These are phyloP conservation scores for Clarkia xantiana DNA, from an alignment of 345 rosid genomes.

Conservation along the genomic window DNA sequence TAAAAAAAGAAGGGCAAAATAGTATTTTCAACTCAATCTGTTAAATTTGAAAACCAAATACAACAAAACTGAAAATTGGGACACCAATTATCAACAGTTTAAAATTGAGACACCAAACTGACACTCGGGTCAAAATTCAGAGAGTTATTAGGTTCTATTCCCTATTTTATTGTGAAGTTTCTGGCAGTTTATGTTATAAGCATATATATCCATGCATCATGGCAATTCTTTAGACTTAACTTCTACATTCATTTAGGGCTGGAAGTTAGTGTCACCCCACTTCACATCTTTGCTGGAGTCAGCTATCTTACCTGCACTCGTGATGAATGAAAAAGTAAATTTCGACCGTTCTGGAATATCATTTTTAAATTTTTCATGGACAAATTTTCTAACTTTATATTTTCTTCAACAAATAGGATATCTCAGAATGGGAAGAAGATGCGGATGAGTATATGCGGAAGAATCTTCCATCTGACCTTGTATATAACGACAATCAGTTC, in stretches of 20 bases:
- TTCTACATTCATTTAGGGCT: conserved; percentile 44
- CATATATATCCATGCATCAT: too few species aligned
- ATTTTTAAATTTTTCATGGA: background rate
- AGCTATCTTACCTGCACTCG: conserved; percentile 64
- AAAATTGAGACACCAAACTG: too few species aligned
- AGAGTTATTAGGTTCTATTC: too few species aligned
- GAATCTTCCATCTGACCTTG: conserved; percentile 79
- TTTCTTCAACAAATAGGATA: conserved; percentile 30
- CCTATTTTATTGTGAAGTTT: too few species aligned
- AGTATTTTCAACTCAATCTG: too few species aligned
- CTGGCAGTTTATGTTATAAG: too few species aligned
- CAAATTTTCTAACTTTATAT: background rate
- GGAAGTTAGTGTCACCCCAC: conserved; percentile 85
- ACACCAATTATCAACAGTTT: too few species aligned
- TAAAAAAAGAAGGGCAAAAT: too few species aligned
- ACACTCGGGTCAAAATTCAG: too few species aligned
- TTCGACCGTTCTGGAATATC: background rate
- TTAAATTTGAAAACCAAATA: too few species aligned
- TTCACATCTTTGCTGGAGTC: conserved; percentile 60
- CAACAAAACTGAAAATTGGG: too few species aligned
- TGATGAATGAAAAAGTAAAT: conserved; percentile 59
- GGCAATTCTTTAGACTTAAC: background rate
- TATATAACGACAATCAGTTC: conserved; percentile 13
- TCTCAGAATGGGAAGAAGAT: conserved; percentile 82
- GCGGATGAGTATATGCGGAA: conserved; percentile 74